These are phyloP conservation scores for Candida ficus DNA, from an alignment of 805 yeast species.

Conservation along the genomic window DNA sequence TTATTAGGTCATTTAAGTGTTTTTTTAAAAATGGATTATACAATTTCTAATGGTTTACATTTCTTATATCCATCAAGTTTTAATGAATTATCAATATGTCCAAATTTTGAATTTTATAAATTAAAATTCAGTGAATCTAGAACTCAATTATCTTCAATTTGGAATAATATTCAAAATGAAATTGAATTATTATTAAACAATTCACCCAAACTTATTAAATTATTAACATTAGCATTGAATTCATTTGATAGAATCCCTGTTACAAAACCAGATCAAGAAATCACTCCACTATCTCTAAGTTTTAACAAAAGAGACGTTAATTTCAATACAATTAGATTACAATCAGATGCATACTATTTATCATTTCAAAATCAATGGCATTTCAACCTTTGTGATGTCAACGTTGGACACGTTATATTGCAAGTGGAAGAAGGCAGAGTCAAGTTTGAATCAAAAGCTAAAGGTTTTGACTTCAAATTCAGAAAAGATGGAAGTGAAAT, in stretches of 20 bases:
- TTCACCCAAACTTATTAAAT: conserved; percentile 38
- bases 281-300: conserved; percentile 36
- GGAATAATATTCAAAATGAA: conserved; percentile 55
- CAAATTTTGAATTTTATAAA: conserved; percentile 59
- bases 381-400: conserved; percentile 61
- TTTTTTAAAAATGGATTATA: conserved; percentile 63
- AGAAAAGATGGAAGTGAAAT: conserved; percentile 29
- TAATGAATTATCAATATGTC: conserved; percentile 60
- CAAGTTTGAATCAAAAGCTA: conserved; percentile 45
- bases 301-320: conserved; percentile 35
- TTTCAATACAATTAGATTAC: conserved; percentile 38
- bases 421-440: conserved; percentile 42
- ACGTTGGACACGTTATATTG: conserved; percentile 44
- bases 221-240: conserved; percentile 51
- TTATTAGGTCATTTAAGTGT: conserved; percentile 63
- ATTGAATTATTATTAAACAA: conserved; percentile 38
- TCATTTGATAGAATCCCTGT: conserved; percentile 61
- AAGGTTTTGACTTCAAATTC: conserved; percentile 61
- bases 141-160: conserved; percentile 55
- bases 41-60: conserved; percentile 68
- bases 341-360: conserved; percentile 56
- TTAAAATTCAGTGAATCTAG: conserved; percentile 58
- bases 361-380: conserved; percentile 77
- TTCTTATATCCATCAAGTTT: conserved; percentile 66
- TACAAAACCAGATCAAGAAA: conserved; percentile 30